phyloP scores from a whole-genome alignment of 148 eudicot genomes.

The Polygonum maritimum region DNA sequence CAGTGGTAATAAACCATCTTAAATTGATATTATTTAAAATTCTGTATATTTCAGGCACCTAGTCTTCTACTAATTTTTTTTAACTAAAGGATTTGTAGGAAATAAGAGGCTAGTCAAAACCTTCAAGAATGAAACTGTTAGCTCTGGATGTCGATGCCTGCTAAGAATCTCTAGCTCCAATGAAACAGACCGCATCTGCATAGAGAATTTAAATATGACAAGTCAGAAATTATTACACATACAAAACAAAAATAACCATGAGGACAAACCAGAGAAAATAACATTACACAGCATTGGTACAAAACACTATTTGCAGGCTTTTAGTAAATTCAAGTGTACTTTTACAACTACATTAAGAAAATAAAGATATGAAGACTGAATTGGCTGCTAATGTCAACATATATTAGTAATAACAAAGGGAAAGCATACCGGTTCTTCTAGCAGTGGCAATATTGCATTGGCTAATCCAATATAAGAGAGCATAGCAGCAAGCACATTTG shows the following conservation, averaged over 20 bases:
- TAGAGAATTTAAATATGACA: constrained; percentile 11
- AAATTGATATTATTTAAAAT: neutral
- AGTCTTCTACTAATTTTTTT: neutral
- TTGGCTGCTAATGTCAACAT: neutral
- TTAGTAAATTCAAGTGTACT: neutral
- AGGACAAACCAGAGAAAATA: neutral
- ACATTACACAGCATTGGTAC: neutral
- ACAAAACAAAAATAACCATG: neutral
- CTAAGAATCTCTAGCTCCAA: constrained; percentile 91
- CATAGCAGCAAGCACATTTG: constrained; percentile 79
- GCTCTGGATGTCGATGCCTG: constrained; percentile 81
- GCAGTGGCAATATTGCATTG: constrained; percentile 72
- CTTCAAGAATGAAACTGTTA: constrained; percentile 84
- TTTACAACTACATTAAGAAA: neutral
- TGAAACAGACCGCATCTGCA: constrained; percentile 83
- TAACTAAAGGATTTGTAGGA: neutral
- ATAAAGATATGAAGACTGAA: neutral
- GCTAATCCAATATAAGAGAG: constrained; percentile 87
- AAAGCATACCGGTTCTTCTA: constrained; percentile 86
- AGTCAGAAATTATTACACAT: neutral
- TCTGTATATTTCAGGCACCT: neutral
- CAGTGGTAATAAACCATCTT: neutral
- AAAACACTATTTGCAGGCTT: neutral
- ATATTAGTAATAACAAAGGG: neutral
- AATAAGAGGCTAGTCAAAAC: constrained; percentile 17